Base-by-base conservation (phyloP, 139 green algal genomes). In the Axilococcus clingmanii region DNA sequence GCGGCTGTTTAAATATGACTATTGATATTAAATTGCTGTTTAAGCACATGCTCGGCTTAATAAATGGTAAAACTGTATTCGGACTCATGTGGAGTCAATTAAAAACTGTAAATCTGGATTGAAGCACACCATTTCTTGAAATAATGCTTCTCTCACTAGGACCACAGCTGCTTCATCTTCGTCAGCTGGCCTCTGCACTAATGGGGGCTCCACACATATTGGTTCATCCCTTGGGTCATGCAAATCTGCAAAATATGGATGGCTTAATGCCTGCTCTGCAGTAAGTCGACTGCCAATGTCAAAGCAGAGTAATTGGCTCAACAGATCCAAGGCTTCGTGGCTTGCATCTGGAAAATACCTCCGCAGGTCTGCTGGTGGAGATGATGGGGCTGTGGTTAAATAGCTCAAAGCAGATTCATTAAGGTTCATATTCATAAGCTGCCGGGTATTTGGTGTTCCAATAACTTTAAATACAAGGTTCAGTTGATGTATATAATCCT, bases 401-500 rank as follows among this genome's bases (percentile, higher is more conserved):
- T 66, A 72, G 7, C 52, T 6, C 19, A 44, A 35, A 2, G 49
- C 49, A 42, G 57, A 52, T 27, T 62, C 41, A 35, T 32, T 55
- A 31, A 30, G 9, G 44, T 60, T 40, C 11, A 38, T 38, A 14
- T 25, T 8, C 4, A 61, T 55, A 23, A 62, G 35, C 15, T 25
- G 30, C 3, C 12, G 32, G 7, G 19, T 6, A 6, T 17, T 38
- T 23, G 63, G 63, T 9, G 57, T 66, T 34, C 57, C 57, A 3
- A 66, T 8, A 44, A 98, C 75, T 15, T 73, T 82, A 57, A 84
- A 78, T 33, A 97, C 70, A 50, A 95, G 70, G 59, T 85, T 85
- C 25, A 97, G 78, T 75, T 94, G 86, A 59, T 97, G 76, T 23
- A 97, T 77, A 61, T 90, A 94, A 68, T 96, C 85, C 64, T 83